Percentiles rank a stretch among this genome's conserved stretches.
phyloP scores from a whole-genome alignment of 164 flowering plant species.

The Nelumbo lutea region DNA sequence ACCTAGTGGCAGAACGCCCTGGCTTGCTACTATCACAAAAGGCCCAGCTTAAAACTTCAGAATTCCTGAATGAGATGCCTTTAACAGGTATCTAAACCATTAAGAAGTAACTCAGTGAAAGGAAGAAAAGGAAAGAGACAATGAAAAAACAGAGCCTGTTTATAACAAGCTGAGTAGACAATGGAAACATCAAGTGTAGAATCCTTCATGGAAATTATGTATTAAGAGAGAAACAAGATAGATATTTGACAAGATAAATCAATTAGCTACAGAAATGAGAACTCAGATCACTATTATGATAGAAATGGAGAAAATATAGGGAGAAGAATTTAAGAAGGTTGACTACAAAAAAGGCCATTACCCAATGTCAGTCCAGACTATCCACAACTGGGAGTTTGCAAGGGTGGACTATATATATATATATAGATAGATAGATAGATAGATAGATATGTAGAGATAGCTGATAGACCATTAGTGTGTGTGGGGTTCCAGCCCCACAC shows the following conservation, averaged over 20 bases:
- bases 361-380: no score
- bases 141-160: not conserved
- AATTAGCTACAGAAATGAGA: not conserved
- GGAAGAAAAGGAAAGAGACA: not conserved
- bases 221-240: not conserved
- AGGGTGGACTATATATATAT: no score
- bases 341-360: not conserved
- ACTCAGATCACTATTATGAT: not conserved
- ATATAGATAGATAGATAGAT: no score
- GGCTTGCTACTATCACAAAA: conserved; percentile 85
- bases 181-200: no score
- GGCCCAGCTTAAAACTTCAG: conserved; percentile 66
- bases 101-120: conserved; percentile 1
- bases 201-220: no score
- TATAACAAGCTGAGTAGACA: no score
- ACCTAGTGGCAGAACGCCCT: conserved; percentile 59
- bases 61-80: conserved; percentile 65
- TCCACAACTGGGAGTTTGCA: no score
- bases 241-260: not conserved
- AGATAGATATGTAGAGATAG: no score
- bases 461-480: no score
- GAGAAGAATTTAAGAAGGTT: not conserved
- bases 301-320: not conserved
- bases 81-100: conserved; percentile 62
- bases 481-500: no score